phyloP scores from a whole-genome alignment of 176 grass and related monocot genomes.

The Stipa capillata region DNA sequence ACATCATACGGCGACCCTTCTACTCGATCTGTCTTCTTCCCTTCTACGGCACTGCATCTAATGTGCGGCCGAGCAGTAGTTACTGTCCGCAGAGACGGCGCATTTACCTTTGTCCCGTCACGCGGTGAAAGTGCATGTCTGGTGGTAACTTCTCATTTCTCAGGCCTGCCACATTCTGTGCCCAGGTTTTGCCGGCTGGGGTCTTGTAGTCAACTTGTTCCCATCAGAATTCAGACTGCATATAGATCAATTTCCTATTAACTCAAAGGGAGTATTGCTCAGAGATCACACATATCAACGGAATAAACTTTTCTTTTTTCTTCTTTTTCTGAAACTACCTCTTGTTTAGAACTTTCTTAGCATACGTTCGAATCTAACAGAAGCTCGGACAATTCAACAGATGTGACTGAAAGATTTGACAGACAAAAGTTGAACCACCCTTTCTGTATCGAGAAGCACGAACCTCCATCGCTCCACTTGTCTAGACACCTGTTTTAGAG shows the following conservation, averaged over 20 bases:
- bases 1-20: too few species aligned
- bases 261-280: background rate
- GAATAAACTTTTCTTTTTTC: too few species aligned
- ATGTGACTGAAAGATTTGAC: background rate
- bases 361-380: background rate
- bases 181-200: conserved; percentile 38
- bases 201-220: conserved; percentile 27
- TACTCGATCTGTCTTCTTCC: background rate
- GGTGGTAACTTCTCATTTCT: conserved; percentile 44
- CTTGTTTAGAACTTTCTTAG: background rate
- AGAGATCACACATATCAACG: background rate
- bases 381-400: background rate
- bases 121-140: conserved; percentile 57
- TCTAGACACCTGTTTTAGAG: background rate
- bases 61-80: background rate
- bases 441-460: background rate
- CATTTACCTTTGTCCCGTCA: conserved; percentile 73
- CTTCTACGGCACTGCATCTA: conserved; percentile 44
- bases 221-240: background rate
- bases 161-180: conserved; percentile 31
- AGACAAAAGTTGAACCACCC: background rate
- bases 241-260: background rate
- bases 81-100: background rate
- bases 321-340: background rate
- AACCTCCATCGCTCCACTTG: background rate